Evolutionary conservation across 2,329 filamentous ascomycete species (phyloP), one percentile per base, ranked within the genome.

Genomic region (Didymella keratinophila): DNA sequence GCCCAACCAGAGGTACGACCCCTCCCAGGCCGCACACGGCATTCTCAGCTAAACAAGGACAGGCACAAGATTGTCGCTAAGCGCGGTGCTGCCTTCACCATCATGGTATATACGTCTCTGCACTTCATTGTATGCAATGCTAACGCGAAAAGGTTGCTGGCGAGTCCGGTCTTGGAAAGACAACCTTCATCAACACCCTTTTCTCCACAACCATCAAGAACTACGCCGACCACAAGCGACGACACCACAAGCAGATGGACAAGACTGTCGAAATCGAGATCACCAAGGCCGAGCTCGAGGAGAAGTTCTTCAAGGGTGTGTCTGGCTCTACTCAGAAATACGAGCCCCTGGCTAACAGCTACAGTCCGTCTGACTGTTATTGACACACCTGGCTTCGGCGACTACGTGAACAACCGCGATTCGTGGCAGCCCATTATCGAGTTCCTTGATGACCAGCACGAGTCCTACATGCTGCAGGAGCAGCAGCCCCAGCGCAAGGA

Each of bases 191-290:
- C 88, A 99, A 99, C 89, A 99, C 95, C 60, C 89, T 99, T 62
- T 99, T 99, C 87, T 99, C 95, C 64, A 99, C 96, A 69, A 99
- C 95, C 73, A 99, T 99, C 87, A 99, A 99, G 87, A 99, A 98
- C 87, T 99, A 99, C 81, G 95, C 95, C 86, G 95, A 99, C 82
- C 94, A 99, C 87, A 97, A 97, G 87, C 91, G 93, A 81, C 92
- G 95, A 77, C 95, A 99, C 82, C 92, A 95, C 83, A 99, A 99
- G 88, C 95, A 99, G 85, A 88, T 98, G 71, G 95, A 99, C 84
- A 98, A 98, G 87, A 99, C 95, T 11, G 95, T 99, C 67, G 96
- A 99, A 84, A 99, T 99, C 72, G 95, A 99, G 82, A 99, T 99
- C 78, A 99, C 95, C 80, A 99, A 99, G 87, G 95, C 95, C 60